Base-by-base conservation (phyloP, 169 alveolate species). In the Eimeria praecox region DNA sequence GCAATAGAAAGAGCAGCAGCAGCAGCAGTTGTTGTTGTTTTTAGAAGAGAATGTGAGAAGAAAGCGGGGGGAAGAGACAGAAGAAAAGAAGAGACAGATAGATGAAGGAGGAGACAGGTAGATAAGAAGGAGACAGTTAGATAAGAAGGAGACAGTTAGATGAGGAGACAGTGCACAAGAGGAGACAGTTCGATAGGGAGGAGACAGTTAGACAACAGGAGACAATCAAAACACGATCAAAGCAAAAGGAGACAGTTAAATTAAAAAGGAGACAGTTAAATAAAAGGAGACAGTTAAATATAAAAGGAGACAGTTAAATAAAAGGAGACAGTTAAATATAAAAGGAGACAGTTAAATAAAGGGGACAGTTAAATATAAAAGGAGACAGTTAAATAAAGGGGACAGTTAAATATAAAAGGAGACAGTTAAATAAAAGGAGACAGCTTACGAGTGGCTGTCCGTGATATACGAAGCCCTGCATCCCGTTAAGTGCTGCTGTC, bases 381-480 rank as follows among this genome's bases (percentile, higher is more conserved):
- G n/a, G n/a, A n/a, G n/a, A n/a, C n/a, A n/a, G n/a, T n/a, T n/a
- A n/a, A n/a, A n/a, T n/a, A n/a, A n/a, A n/a, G n/a, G n/a, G n/a
- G n/a, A n/a, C n/a, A n/a, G n/a, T n/a, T n/a, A n/a, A n/a, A n/a
- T n/a, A n/a, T n/a, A n/a, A n/a, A n/a, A n/a, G n/a, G n/a, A n/a
- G 20, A 14, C 66, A 56, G 20, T 14, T 56, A 14, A 56, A 56
- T 56, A 14, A 56, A 56, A 56, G 12, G 12, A 20, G 20, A 56
- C 10, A n/a, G 46, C 94, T 24, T 46, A 92, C 95, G 54, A 97
- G 95, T 27, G 97, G 97, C 54, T 97, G 98, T 20, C 98, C 98
- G 75, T 94, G 97, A 24, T 95, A 66, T 40, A 97, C 77, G 88
- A 64, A 96, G 40, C 98, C 98, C 59, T 97, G 98, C 95, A 97